A percentile compares a stretch with the other conserved stretches of the same genome.
phyloP scores from a whole-genome alignment of 2,329 filamentous ascomycete species.

The Diaporthe batatas region DNA sequence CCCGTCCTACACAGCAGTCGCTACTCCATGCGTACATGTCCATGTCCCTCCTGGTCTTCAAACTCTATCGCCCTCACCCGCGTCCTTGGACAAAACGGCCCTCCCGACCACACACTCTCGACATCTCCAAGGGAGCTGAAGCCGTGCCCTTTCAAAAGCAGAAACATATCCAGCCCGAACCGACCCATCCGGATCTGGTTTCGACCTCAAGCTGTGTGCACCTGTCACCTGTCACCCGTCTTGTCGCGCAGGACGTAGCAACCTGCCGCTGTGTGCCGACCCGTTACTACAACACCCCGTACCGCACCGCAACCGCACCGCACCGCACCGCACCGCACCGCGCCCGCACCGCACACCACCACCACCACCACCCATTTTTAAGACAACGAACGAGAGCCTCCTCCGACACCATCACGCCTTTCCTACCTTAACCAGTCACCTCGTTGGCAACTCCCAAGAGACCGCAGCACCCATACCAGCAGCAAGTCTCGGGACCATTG shows the following conservation, averaged over 20 bases:
- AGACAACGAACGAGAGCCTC: slow-evolving; percentile 30
- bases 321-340: slow-evolving; percentile 11
- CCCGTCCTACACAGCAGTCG: slow-evolving; percentile 28
- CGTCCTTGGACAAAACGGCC: slow-evolving; percentile 32
- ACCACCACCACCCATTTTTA: neutral
- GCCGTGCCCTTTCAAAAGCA: slow-evolving; percentile 3
- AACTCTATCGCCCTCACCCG: slow-evolving; percentile 26
- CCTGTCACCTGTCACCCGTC: slow-evolving; percentile 25
- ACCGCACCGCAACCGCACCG: slow-evolving; percentile 8
- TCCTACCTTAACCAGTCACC: slow-evolving; percentile 8
- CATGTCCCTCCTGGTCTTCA: slow-evolving; percentile 34
- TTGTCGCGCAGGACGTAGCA: slow-evolving; percentile 18
- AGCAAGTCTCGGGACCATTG: neutral
- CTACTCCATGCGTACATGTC: slow-evolving; percentile 31
- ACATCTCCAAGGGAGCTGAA: slow-evolving; percentile 8
- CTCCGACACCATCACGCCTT: slow-evolving; percentile 29
- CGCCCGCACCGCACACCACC: slow-evolving; percentile 3
- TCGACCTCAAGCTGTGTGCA: slow-evolving; percentile 14
- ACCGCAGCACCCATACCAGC: neutral
- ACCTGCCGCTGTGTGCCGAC: slow-evolving; percentile 22
- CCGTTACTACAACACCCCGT: slow-evolving; percentile 17
- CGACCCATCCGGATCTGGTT: slow-evolving; percentile 13
- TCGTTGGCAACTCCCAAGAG: neutral
- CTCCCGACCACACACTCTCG: slow-evolving; percentile 21
- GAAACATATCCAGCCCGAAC: slow-evolving; percentile 16